Evolutionary conservation across 73 alveolate species (phyloP).

Genomic region (Tetrahymena thermophila): DNA sequence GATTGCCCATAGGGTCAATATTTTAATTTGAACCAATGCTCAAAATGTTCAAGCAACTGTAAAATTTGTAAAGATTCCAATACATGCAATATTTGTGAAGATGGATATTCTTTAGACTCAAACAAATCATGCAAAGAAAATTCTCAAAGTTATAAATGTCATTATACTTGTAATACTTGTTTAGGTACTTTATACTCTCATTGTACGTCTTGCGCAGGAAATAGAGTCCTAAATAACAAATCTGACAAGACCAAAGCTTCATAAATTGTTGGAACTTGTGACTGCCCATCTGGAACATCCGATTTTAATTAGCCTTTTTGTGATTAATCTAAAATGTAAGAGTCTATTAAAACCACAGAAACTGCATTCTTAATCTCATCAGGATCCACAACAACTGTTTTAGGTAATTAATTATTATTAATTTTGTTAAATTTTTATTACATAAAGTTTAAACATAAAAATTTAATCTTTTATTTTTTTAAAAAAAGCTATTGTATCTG

Average conservation of each 20-base stretch:
- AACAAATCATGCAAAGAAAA: background rate
- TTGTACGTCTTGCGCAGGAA: background rate
- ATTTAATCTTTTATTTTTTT: too few relatives aligned
- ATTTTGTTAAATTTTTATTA: background rate
- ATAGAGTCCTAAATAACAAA: background rate
- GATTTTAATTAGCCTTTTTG: background rate
- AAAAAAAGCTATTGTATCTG: background rate
- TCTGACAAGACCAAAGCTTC: background rate
- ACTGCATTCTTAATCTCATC: background rate
- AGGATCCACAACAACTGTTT: background rate
- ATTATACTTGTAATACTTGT: background rate
- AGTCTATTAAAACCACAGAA: background rate
- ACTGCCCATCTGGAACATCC: background rate
- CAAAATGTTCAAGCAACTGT: background rate
- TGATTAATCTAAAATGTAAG: background rate
- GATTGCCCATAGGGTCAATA: background rate
- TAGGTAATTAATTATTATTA: background rate
- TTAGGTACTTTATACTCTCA: background rate
- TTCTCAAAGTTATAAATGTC: background rate
- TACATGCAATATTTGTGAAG: background rate
- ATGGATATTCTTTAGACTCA: background rate
- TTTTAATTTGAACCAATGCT: background rate
- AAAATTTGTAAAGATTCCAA: background rate
- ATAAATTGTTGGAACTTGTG: background rate
- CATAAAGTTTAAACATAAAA: too few relatives aligned